A percentile compares a stretch with the other conserved stretches of the same genome.
Evolutionary conservation across 2,329 filamentous ascomycete species (phyloP).

Genomic region (Fusarium sp.): DNA sequence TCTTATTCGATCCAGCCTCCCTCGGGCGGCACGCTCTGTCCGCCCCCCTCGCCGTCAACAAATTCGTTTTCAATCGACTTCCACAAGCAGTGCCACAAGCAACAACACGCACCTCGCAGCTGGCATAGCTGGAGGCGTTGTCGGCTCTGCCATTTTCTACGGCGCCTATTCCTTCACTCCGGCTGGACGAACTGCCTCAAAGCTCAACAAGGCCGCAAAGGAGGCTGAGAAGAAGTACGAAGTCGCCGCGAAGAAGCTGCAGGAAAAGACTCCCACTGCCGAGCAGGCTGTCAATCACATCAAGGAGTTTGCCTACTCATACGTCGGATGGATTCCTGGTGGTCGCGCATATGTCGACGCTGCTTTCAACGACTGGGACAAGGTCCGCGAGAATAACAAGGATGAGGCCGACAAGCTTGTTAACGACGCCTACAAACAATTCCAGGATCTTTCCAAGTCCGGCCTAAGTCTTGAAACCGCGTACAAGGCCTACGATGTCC

Average conservation of each 20-base stretch:
- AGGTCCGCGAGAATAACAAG: slow-evolving; percentile 72
- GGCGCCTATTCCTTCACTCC: slow-evolving; percentile 57
- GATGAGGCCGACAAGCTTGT: slow-evolving; percentile 77
- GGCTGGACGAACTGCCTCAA: slow-evolving; percentile 52
- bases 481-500: slow-evolving; percentile 68
- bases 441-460: slow-evolving; percentile 69
- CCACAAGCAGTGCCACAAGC: slow-evolving; percentile 36
- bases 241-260: slow-evolving; percentile 67
- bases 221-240: slow-evolving; percentile 71
- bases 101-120: slow-evolving; percentile 50
- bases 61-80: slow-evolving; percentile 56
- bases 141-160: slow-evolving; percentile 55
- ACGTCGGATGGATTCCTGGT: slow-evolving; percentile 78
- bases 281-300: slow-evolving; percentile 75
- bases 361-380: slow-evolving; percentile 77
- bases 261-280: slow-evolving; percentile 70
- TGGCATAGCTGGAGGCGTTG: slow-evolving; percentile 57
- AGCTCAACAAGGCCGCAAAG: slow-evolving; percentile 59
- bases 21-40: slow-evolving; percentile 40
- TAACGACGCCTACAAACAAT: slow-evolving; percentile 72
- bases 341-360: slow-evolving; percentile 74
- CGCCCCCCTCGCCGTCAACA: slow-evolving; percentile 43
- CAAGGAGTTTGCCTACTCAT: slow-evolving; percentile 73
- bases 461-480: slow-evolving; percentile 73
- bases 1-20: slow-evolving; percentile 42